Evolutionary conservation across 805 yeast genomes (phyloP), one percentile per base, ranked within the genome.

Genomic region (Candida sonorensis): DNA sequence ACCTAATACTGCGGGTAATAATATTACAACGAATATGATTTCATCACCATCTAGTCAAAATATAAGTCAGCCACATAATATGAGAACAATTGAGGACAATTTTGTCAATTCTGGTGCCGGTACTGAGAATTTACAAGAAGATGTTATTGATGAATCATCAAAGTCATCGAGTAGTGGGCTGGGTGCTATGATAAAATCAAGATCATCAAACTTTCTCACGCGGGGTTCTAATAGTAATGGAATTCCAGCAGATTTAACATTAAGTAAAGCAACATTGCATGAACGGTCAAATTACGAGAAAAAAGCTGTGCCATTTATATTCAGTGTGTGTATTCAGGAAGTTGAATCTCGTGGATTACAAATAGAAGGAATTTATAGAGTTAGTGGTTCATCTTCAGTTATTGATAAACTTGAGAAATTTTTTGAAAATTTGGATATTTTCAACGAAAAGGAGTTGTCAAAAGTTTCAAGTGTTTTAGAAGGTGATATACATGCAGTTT

Each of bases 301-400:
- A 11, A 63, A 71, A 19, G 42, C 53, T 9, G 68, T 85, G 9
- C 98, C 98, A 10, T 57, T 73, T 42, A 71, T 92, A 18, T 69
- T 92, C 9, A 63, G 78, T 10, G 66, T 74, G 36, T 85, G 96
- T 58, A 59, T 87, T 5, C 62, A 66, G 16, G 92, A 81, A 45
- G 86, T 92, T 33, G 96, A 90, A 59, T 51, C 52, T 6, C 65
- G 85, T 36, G 95, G 95, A 4, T 57, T 88, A 44, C 75, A 69
- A 24, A 61, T 67, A 40, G 97, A 88, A 57, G 98, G 98, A 7
- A 70, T 92, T 22, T 92, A 92, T 61, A 67, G 98, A 44, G 80
- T 88, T 44, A 81, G 94, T 28, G 98, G 95, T 1, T 82, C 85
- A 5, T 70, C 77, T 40, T 69, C 85, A 7, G 80, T 81, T 30